Percentiles rank a stretch among this genome's conserved stretches.
phyloP scores from a whole-genome alignment of 768 basidiomycete species.

The Mycena latifolia region DNA sequence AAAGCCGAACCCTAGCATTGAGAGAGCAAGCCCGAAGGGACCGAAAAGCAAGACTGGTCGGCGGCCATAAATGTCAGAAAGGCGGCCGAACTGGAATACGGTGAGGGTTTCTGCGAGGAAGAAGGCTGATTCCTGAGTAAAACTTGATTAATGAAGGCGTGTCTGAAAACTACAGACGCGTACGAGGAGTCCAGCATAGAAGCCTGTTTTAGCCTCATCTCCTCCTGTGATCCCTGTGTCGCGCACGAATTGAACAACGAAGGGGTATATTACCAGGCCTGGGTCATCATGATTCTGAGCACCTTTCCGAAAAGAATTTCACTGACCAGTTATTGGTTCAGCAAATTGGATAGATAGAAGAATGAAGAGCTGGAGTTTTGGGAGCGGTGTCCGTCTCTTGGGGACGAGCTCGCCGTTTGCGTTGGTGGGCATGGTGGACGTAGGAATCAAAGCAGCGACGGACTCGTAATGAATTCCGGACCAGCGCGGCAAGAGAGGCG shows the following conservation, averaged over 20 bases:
- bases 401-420: no score
- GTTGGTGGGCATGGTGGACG: no score
- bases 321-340: slow-evolving; percentile 28
- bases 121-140: slow-evolving; percentile 41
- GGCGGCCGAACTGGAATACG: slow-evolving; percentile 39
- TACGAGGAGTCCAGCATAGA: slow-evolving; percentile 26
- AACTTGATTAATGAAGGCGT: not conserved
- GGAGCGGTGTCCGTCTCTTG: slow-evolving; percentile 15
- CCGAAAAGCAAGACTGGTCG: slow-evolving; percentile 40
- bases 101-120: slow-evolving; percentile 40
- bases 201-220: slow-evolving; percentile 21
- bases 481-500: no score
- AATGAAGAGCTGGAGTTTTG: slow-evolving; percentile 25
- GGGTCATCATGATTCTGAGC: no score
- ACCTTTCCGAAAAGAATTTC: no score
- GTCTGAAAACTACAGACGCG: not conserved
- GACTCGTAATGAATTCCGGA: no score
- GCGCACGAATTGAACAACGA: slow-evolving; percentile 18
- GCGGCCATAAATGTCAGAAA: slow-evolving; percentile 43
- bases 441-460: no score
- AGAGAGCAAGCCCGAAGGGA: slow-evolving; percentile 35
- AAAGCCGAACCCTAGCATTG: slow-evolving; percentile 42
- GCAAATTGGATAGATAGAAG: slow-evolving; percentile 16
- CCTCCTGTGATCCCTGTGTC: slow-evolving; percentile 24
- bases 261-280: slow-evolving; percentile 24